A percentile compares a stretch with the other conserved stretches of the same genome.
Evolutionary conservation across 2,329 filamentous ascomycete species (phyloP).

Genomic region (Dothiorella sarmentorum): DNA sequence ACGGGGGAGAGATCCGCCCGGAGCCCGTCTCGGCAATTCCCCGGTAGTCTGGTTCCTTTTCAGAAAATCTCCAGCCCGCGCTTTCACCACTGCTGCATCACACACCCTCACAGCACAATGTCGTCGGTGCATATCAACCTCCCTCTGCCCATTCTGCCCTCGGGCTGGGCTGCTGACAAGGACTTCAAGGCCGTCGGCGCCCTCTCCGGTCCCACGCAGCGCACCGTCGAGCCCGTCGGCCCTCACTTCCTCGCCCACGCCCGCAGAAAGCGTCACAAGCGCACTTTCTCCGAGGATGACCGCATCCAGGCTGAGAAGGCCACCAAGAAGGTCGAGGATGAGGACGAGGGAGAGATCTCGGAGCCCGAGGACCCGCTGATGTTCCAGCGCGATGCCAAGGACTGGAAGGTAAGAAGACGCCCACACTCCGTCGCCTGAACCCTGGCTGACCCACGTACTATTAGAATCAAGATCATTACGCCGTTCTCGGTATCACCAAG

Average conservation of each 20-base stretch:
- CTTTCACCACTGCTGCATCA: not conserved
- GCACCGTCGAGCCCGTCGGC: slow-evolving; percentile 91
- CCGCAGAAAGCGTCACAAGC: slow-evolving; percentile 87
- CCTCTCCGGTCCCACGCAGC: slow-evolving; percentile 73
- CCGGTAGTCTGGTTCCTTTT: not conserved
- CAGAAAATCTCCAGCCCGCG: slow-evolving; percentile 14
- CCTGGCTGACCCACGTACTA: not conserved
- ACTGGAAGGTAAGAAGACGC: slow-evolving; percentile 79
- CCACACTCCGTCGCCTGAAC: not conserved
- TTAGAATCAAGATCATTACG: slow-evolving; percentile 94
- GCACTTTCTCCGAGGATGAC: slow-evolving; percentile 98
- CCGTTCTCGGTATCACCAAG: slow-evolving; percentile 87
- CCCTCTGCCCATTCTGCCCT: slow-evolving; percentile 71
- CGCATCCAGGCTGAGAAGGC: slow-evolving; percentile 92
- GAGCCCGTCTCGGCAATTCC: not conserved
- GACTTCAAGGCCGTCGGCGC: slow-evolving; percentile 83
- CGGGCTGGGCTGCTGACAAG: slow-evolving; percentile 81
- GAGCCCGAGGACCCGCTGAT: slow-evolving; percentile 91
- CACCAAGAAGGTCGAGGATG: slow-evolving; percentile 92
- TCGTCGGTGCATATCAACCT: slow-evolving; percentile 61
- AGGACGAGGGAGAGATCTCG: slow-evolving; percentile 85
- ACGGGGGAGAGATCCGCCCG: slow-evolving; percentile 1
- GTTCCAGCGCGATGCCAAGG: slow-evolving; percentile 90
- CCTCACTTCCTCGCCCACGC: slow-evolving; percentile 98
- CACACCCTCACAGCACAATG: slow-evolving; percentile 49